Base-by-base conservation (phyloP, 139 green algal genomes). In the Micractinium conductrix region DNA sequence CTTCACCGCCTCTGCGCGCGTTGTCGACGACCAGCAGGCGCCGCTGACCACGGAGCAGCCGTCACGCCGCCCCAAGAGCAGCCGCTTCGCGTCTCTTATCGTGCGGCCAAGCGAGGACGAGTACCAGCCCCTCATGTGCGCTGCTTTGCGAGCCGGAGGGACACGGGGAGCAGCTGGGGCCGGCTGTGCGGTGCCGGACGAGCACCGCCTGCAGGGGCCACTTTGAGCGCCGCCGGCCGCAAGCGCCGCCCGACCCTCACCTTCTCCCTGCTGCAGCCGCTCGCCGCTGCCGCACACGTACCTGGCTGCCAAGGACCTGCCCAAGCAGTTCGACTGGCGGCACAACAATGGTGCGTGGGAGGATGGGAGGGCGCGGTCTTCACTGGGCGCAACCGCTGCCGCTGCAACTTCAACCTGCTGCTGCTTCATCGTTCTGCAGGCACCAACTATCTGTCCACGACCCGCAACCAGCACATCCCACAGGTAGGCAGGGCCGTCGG, bases 381-480 rank as follows among this genome's bases (percentile, higher is more conserved):
- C n/a, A n/a, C n/a, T n/a, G n/a, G n/a, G n/a, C n/a, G n/a, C n/a
- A 62, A 9, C 10, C 53, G 53, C 53, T 21, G 62, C 17, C 58
- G 58, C 26, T 38, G 19, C 37, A 30, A 37, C 58, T 30, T 30
- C 5, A 30, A 67, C 28, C 62, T n/a, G n/a, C n/a, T n/a, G n/a
- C n/a, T n/a, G n/a, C 33, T 71, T 38, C 30, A 14, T 40, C n/a
- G 7, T 37, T 43, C 63, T 33, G 71, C 43, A 78, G 71, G 92
- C 2, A 89, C 81, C 35, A 96, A 94, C 81, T 97, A 91, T 80
- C 67, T 92, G 28, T 91, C 74, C 44, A 92, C 91, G 42, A 93
- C 85, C 0, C 84, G 93, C 53, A 98, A 98, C 85, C 95, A 88
- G 83, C 73, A 83, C 73, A 83, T 83, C 44, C 74, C 73, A 9